Evolutionary conservation across 2,329 filamentous ascomycete genomes (phyloP), one percentile per base, ranked within the genome.

Genomic region (Fusarium guadeloupense): DNA sequence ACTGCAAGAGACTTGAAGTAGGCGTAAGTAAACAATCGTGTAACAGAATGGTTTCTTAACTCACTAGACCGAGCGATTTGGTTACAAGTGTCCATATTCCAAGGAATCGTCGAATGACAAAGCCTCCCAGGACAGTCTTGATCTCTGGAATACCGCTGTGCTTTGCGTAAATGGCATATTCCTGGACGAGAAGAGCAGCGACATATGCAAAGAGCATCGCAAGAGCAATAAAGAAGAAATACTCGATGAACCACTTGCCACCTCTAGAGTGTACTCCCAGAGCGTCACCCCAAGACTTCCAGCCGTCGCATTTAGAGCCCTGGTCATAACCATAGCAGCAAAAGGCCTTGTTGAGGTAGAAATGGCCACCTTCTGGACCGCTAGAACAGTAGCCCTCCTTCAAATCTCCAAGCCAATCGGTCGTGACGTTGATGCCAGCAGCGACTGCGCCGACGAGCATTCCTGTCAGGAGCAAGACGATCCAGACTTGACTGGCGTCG

Each of bases 61-160:
- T 74, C 80, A 94, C 91, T 77, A 97, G 77, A 23, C 95, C 95
- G 37, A 98, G 75, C 2, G 93, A 96, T 74, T 98, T 98, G 51
- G 93, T 93, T 25, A 92, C 75, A 71, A 98, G 80, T 2, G 94
- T 97, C 93, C 93, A 97, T 26, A 83, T 82, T 9, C 93, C 92
- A 71, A 98, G 81, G 69, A 98, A 96, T 55, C 89, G 86, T 58
- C 89, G 85, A 59, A 99, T 97, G 26, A 99, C 89, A 74, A 97
- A 97, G 6, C 94, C 94, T 34, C 94, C 94, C 48, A 99, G 80
- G 9, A 99, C 86, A 4, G 93, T 97, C 81, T 99, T 99, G 77
- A 99, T 96, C 80, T 99, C 94, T 6, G 94, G 93, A 67, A 99
- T 97, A 77, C 94, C 94, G 73, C 92, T 97, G 72, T 98, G 94